These are phyloP conservation scores for Suaeda aralocaspica DNA, from an alignment of 148 eudicot genomes.

Conservation along the genomic window DNA sequence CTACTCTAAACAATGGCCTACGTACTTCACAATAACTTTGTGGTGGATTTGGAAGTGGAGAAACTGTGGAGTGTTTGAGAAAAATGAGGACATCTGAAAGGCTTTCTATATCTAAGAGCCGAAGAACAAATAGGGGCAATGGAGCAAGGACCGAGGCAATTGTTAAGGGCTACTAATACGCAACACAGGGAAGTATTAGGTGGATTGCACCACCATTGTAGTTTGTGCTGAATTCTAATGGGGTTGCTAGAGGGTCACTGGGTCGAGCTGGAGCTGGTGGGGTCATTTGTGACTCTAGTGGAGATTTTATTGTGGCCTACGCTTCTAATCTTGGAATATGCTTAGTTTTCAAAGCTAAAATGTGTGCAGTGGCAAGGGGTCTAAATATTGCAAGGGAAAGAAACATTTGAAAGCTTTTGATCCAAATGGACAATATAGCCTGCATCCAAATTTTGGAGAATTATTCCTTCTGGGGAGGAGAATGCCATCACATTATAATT, in stretches of 20 bases:
- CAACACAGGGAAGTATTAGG: too few relatives aligned
- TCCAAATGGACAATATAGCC: not conserved
- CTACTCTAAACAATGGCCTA: not conserved
- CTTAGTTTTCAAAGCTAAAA: not conserved
- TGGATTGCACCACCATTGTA: not conserved
- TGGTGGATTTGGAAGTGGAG: slow-evolving; percentile 3
- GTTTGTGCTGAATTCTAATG: not conserved
- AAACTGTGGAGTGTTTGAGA: not conserved
- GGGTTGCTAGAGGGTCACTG: not conserved
- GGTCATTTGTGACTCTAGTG: not conserved
- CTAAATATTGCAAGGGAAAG: not conserved
- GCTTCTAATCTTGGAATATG: too few relatives aligned
- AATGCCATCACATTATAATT: too few relatives aligned
- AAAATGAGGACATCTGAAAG: not conserved
- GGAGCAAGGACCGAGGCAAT: not conserved
- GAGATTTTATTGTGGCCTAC: not conserved
- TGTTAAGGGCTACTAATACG: not conserved
- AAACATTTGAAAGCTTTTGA: not conserved
- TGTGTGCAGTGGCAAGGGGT: not conserved
- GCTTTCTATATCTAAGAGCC: not conserved
- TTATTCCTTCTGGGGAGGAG: too few relatives aligned
- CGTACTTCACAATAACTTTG: not conserved
- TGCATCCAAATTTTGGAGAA: too few relatives aligned
- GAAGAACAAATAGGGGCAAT: not conserved
- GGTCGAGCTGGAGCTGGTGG: not conserved